Base-by-base conservation (phyloP, 2,329 filamentous ascomycete species). In the Stenocarpella maydis region DNA sequence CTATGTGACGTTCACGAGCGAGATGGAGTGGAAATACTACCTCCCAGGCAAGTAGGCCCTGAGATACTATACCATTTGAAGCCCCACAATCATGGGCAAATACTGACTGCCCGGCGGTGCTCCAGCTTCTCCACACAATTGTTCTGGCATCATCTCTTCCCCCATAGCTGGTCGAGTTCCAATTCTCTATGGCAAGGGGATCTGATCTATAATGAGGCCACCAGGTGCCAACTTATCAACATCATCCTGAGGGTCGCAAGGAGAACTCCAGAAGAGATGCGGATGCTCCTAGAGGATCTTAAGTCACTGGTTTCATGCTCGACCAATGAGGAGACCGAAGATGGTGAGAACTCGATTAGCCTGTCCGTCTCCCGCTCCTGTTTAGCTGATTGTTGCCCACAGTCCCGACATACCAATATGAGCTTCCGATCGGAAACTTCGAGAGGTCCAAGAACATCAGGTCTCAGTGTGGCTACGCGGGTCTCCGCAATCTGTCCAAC, bases 401-500 rank as follows among this genome's bases (percentile, higher is more conserved):
- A 73, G 70, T 72, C 72, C 82, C 84, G 63, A 83, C 86, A 8
- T 91, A 91, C 73, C 82, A 84, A 17, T 91, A 90, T 71, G 87
- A 92, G 0, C 81, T 91, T 4, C 82, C 82, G 5, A 87, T 84
- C 75, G 79, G 83, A 55, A 79, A 83, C 55, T 91, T 92, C 71
- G 92, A 95, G 63, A 85, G 90, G 41, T 80, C 80, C 47, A 90
- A 88, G 75, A 87, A 89, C 19, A 86, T 97, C n/a, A 89, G 94
- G 71, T 90, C 93, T 2, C 81, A 88, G 1, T 92, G 92, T 72
- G 94, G 94, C 24, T 97, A 97, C 77, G 89, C 92, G n/a, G 96
- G 96, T 1, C 81, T 99, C n/a, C 87, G 87, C 68, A 99, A 99
- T 75, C 86, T 98, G 19, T 96, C 94, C 12, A 97, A 98, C 77